Percentiles rank a stretch among this genome's conserved stretches.
Evolutionary conservation across 2,329 filamentous ascomycete species (phyloP).

Genomic region (Fonsecaea monophora): DNA sequence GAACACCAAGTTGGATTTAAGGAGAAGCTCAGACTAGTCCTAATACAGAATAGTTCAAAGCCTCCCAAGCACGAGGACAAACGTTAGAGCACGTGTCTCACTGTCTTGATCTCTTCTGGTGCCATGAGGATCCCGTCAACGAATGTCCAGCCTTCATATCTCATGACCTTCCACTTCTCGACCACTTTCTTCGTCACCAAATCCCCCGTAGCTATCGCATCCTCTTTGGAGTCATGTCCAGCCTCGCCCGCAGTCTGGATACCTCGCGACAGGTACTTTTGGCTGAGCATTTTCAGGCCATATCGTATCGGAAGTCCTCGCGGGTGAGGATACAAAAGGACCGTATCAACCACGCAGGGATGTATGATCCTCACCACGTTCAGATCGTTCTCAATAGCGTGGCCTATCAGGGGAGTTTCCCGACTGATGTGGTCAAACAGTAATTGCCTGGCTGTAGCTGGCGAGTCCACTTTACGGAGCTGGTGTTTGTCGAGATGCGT

Average conservation of each 20-base stretch:
- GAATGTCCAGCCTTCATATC: slow-evolving; percentile 70
- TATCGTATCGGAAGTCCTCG: slow-evolving; percentile 77
- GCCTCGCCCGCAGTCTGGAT: slow-evolving; percentile 75
- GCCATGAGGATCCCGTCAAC: slow-evolving; percentile 54
- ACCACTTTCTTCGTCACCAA: slow-evolving; percentile 75
- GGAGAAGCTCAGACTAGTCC: not conserved
- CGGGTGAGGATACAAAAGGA: slow-evolving; percentile 80
- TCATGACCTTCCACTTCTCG: slow-evolving; percentile 72
- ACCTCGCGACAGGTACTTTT: slow-evolving; percentile 70
- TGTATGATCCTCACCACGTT: slow-evolving; percentile 86
- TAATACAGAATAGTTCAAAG: not conserved
- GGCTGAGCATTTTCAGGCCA: slow-evolving; percentile 76
- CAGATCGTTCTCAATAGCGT: slow-evolving; percentile 94
- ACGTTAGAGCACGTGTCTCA: slow-evolving; percentile 15
- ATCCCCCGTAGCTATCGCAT: slow-evolving; percentile 87
- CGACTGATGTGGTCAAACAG: slow-evolving; percentile 78
- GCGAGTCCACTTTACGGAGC: slow-evolving; percentile 77
- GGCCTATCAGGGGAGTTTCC: slow-evolving; percentile 83
- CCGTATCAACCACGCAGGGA: slow-evolving; percentile 82
- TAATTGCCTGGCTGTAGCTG: slow-evolving; percentile 74
- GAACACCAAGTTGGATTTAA: slow-evolving; percentile 5
- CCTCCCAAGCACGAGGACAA: not conserved
- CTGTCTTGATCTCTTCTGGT: slow-evolving; percentile 35
- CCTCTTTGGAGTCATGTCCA: slow-evolving; percentile 92
- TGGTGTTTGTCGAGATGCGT: slow-evolving; percentile 43